Percentiles rank a stretch among this genome's conserved stretches.
Evolutionary conservation across 768 basidiomycete species (phyloP).

Genomic region (Tulasnella sp.): DNA sequence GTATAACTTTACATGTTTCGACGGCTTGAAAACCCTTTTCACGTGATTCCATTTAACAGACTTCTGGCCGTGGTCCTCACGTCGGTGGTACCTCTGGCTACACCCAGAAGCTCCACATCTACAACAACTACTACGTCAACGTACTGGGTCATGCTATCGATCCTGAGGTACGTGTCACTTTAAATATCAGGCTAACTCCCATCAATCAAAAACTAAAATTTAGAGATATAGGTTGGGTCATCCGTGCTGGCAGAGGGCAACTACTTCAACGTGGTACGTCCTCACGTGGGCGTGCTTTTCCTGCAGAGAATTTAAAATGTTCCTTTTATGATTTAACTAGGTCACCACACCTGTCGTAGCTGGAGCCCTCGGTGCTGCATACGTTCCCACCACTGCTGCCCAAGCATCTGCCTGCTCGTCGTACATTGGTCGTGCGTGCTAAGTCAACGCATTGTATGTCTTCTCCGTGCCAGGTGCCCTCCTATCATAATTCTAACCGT

Average conservation of each 20-base stretch:
- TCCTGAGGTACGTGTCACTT: neutral
- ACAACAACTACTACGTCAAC: constrained; percentile 9
- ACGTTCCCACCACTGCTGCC: neutral
- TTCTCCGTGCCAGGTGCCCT: neutral
- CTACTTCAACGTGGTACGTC: constrained; percentile 3
- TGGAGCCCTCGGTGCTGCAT: neutral
- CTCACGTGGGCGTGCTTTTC: neutral
- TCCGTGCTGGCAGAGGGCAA: constrained; percentile 5
- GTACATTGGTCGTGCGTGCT: constrained; percentile 3
- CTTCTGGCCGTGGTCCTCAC: constrained; percentile 9
- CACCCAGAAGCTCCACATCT: constrained; percentile 7
- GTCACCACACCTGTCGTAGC: constrained; percentile 11
- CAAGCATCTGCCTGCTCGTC: constrained; percentile 3
- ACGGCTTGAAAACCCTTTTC: neutral
- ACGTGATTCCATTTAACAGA: constrained; percentile 3
- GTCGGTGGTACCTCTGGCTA: constrained; percentile 14
- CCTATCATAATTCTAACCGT: too few species aligned
- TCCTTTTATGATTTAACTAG: neutral
- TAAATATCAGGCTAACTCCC: neutral
- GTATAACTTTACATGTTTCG: neutral
- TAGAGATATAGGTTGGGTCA: constrained; percentile 2
- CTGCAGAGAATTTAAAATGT: neutral
- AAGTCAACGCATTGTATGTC: constrained; percentile 1
- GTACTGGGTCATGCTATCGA: constrained; percentile 6
- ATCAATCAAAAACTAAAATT: neutral